Evolutionary conservation across 2,329 filamentous ascomycete species (phyloP).

Genomic region (Stachybotrys elegans): DNA sequence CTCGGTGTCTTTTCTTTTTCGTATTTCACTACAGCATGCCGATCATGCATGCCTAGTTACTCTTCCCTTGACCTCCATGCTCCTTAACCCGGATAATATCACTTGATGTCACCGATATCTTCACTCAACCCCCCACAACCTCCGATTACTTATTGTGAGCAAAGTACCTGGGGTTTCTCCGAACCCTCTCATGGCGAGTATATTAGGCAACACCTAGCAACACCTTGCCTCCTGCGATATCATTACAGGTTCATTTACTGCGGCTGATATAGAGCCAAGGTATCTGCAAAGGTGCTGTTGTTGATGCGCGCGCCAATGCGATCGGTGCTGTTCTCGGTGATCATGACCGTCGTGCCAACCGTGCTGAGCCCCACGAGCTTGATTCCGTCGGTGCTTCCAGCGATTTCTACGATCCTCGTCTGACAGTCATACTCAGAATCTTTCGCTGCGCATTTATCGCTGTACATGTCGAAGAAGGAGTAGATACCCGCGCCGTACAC

Average conservation of each 20-base stretch:
- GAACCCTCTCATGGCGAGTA: too few relatives aligned
- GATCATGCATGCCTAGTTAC: too few relatives aligned
- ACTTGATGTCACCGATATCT: too few relatives aligned
- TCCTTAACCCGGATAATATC: too few relatives aligned
- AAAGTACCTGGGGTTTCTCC: too few relatives aligned
- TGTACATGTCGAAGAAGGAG: conserved; percentile 64
- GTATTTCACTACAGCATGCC: too few relatives aligned
- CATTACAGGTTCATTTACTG: background rate
- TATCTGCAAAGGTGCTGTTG: conserved; percentile 25
- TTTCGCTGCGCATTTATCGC: conserved; percentile 38
- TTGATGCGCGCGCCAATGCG: conserved; percentile 15
- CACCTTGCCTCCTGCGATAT: too few relatives aligned
- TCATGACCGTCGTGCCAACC: conserved; percentile 21
- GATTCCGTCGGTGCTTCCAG: conserved; percentile 12
- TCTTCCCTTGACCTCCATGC: too few relatives aligned
- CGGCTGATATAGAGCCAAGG: conserved; percentile 19
- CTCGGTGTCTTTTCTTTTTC: too few relatives aligned
- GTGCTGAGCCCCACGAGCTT: conserved; percentile 21
- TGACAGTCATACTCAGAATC: conserved; percentile 40
- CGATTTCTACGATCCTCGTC: conserved; percentile 32
- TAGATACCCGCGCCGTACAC: conserved; percentile 63
- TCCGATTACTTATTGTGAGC: too few relatives aligned
- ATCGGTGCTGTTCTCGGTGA: conserved; percentile 16
- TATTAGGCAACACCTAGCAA: too few relatives aligned
- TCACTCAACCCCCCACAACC: too few relatives aligned